These are phyloP conservation scores for Sugiyamaella valdiviana DNA, from an alignment of 805 yeast genomes.

Conservation along the genomic window DNA sequence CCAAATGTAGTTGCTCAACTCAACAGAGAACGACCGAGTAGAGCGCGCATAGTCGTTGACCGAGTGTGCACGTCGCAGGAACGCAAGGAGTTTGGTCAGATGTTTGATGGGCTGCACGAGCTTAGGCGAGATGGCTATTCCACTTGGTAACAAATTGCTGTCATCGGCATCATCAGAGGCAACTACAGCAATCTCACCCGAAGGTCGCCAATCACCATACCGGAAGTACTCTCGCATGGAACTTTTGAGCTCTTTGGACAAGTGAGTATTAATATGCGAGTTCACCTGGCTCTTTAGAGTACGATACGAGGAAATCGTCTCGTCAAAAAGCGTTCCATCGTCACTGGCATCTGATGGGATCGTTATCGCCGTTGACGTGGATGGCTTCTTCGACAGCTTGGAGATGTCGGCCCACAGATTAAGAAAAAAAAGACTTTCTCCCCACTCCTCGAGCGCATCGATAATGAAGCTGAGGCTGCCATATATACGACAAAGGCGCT, in stretches of 20 bases:
- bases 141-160: slow-evolving; percentile 2
- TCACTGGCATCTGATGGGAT: slow-evolving; percentile 24
- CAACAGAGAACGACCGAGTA: slow-evolving; percentile 24
- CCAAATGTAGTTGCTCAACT: slow-evolving; percentile 35
- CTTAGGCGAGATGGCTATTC: slow-evolving; percentile 15
- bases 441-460: slow-evolving; percentile 39
- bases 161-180: background rate
- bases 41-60: slow-evolving; percentile 28
- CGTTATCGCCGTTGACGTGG: slow-evolving; percentile 3
- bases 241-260: slow-evolving; percentile 35
- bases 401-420: slow-evolving; percentile 36
- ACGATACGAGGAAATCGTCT: slow-evolving; percentile 37
- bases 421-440: slow-evolving; percentile 38
- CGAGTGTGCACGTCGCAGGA: slow-evolving; percentile 30
- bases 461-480: slow-evolving; percentile 35
- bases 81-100: slow-evolving; percentile 28
- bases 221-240: slow-evolving; percentile 36
- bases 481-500: slow-evolving; percentile 37
- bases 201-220: slow-evolving; percentile 27
- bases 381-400: slow-evolving; percentile 20
- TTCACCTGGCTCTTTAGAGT: slow-evolving; percentile 30
- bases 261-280: slow-evolving; percentile 27
- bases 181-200: background rate
- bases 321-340: slow-evolving; percentile 40
- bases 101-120: slow-evolving; percentile 26